Conservation (phyloP, 345 rosid genomes). For the Sonneratia alba region DNA sequence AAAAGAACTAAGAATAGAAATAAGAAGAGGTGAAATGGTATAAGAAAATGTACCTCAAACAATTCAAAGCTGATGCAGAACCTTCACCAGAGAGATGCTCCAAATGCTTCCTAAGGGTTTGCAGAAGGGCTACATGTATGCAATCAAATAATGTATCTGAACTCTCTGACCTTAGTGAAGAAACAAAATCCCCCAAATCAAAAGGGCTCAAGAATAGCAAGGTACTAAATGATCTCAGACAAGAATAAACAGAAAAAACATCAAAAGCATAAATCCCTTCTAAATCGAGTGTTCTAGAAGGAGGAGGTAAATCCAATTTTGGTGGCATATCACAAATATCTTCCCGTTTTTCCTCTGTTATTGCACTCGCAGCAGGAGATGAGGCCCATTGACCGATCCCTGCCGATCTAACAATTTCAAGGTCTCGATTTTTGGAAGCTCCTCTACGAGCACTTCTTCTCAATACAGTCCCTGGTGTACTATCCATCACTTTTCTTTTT, state of each 20-base stretch:
- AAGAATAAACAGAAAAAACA: conserved; percentile 68
- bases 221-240: conserved; percentile 78
- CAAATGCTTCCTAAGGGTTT: conserved; percentile 62
- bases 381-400: conserved; percentile 24
- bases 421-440: conserved; percentile 27
- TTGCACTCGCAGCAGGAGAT: conserved; percentile 47
- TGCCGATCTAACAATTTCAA: conserved; percentile 15
- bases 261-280: conserved; percentile 53
- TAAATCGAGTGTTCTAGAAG: conserved; percentile 50
- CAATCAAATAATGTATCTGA: conserved; percentile 60
- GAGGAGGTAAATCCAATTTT: conserved; percentile 64
- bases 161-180: conserved; percentile 45
- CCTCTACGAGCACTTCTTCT: conserved; percentile 86
- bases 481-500: conserved; percentile 7
- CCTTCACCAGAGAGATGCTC: conserved; percentile 70
- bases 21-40: conserved; percentile 1
- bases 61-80: conserved; percentile 63
- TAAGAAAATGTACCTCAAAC: conserved; percentile 58
- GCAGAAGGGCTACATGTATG: conserved; percentile 77
- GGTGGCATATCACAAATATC: conserved; percentile 40
- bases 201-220: conserved; percentile 86
- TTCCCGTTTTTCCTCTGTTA: conserved; percentile 53
- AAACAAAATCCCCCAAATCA: conserved; percentile 77
- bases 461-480: conserved; percentile 34
- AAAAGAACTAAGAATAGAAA: conserved; percentile 16